A percentile compares a stretch with the other conserved stretches of the same genome.
phyloP scores from a whole-genome alignment of 805 yeast genomes.

The Lachancea nothofagi region DNA sequence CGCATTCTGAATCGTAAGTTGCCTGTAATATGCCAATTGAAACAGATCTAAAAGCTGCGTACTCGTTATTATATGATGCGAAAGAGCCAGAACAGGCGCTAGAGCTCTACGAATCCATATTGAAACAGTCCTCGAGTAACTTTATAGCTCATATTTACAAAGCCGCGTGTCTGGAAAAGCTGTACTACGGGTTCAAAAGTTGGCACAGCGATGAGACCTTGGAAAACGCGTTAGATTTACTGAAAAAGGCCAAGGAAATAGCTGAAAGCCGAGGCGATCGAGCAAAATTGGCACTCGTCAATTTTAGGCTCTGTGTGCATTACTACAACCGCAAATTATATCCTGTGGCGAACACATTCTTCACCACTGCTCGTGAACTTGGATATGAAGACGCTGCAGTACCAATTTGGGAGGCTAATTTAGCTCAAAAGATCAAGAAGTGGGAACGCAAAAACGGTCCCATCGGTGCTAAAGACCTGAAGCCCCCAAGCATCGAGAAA shows the following conservation, averaged over 20 bases:
- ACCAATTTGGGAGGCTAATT: constrained; percentile 38
- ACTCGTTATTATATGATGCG: constrained; percentile 40
- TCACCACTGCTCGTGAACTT: constrained; percentile 39
- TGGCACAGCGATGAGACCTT: constrained; percentile 42
- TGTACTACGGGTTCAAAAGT: constrained; percentile 34
- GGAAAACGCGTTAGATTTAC: constrained; percentile 33
- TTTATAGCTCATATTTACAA: constrained; percentile 44
- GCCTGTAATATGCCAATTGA: constrained; percentile 23
- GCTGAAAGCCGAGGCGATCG: constrained; percentile 45
- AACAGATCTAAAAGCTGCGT: constrained; percentile 39
- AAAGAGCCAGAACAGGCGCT: constrained; percentile 45
- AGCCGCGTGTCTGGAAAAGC: constrained; percentile 45
- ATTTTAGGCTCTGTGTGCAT: constrained; percentile 46
- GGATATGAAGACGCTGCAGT: constrained; percentile 44
- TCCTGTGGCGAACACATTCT: constrained; percentile 37
- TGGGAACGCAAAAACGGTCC: constrained; percentile 6
- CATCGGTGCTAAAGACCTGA: no score
- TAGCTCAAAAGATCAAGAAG: constrained; percentile 5
- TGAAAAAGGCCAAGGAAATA: constrained; percentile 38
- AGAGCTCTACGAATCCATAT: constrained; percentile 34
- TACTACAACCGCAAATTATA: constrained; percentile 41
- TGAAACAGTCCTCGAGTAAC: constrained; percentile 41
- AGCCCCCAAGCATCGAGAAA: background rate
- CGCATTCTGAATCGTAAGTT: no score
- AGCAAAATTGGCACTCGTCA: constrained; percentile 41